Evolutionary conservation across 306 rosid genomes (phyloP).

Genomic region (Dryas alaskensis): DNA sequence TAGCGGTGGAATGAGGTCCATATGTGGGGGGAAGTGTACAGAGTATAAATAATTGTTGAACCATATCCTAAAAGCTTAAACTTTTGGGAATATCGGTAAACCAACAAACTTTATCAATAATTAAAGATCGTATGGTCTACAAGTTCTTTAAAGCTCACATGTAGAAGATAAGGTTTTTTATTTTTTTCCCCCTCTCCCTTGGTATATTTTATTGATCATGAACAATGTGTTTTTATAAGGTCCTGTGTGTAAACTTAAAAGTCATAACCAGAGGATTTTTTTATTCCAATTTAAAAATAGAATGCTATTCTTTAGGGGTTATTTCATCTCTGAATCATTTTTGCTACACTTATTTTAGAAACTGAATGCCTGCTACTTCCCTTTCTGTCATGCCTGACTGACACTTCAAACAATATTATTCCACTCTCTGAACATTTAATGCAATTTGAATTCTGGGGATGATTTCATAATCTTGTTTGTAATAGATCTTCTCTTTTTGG

Average conservation of each 20-base stretch:
- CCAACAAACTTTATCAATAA: background rate
- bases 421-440: background rate
- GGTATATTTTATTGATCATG: too few relatives aligned
- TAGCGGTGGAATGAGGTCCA: background rate
- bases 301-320: too few relatives aligned
- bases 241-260: too few relatives aligned
- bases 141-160: background rate
- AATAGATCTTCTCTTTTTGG: background rate
- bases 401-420: background rate
- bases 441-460: background rate
- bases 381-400: background rate
- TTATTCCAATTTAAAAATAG: too few relatives aligned
- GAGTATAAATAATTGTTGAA: background rate
- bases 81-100: too few relatives aligned
- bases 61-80: background rate
- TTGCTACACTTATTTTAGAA: background rate
- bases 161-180: too few relatives aligned
- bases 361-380: background rate
- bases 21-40: background rate
- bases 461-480: background rate
- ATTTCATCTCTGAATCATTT: too few relatives aligned
- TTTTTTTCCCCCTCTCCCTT: too few relatives aligned
- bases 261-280: too few relatives aligned
- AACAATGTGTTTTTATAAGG: too few relatives aligned
- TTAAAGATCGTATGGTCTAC: background rate